Conservation (phyloP, 441 rosid species). For the Erodium moschatum region DNA sequence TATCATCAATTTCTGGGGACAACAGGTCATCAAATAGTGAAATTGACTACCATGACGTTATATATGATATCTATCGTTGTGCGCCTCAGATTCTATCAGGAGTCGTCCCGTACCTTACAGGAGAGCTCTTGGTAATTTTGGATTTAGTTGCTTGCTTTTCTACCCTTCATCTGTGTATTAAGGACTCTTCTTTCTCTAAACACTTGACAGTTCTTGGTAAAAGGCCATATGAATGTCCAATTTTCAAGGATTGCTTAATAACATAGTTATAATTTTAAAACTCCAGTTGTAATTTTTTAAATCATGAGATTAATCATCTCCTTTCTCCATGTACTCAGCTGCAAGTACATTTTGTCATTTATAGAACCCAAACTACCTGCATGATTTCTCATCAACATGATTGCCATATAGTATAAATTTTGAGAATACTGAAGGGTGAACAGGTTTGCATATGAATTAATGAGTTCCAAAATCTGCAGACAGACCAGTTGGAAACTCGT, state of each 20-base stretch:
- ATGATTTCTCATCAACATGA: not conserved
- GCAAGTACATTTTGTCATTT: not conserved
- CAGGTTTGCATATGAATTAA: conserved; percentile 22
- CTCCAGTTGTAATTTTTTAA: not conserved
- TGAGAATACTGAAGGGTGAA: conserved; percentile 8
- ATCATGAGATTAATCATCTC: not conserved
- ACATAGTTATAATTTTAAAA: not conserved
- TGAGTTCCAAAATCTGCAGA: conserved; percentile 41
- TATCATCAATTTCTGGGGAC: conserved; percentile 89
- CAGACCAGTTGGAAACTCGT: conserved; percentile 84
- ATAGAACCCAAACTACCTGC: not conserved
- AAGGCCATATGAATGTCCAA: not conserved
- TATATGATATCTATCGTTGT: conserved; percentile 72
- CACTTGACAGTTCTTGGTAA: not conserved
- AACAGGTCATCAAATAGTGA: conserved; percentile 42
- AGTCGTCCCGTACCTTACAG: conserved; percentile 87
- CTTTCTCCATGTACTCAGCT: not conserved
- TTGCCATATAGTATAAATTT: conserved; percentile 11
- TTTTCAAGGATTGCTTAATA: not conserved
- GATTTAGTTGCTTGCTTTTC: conserved; percentile 18
- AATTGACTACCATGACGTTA: conserved; percentile 85
- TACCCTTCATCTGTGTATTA: not conserved
- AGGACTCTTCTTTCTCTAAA: not conserved
- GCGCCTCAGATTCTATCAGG: conserved; percentile 86
- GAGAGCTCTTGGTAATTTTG: conserved; percentile 85